Base-by-base conservation (phyloP, 257 asterid species). In the Solanum arcanum region DNA sequence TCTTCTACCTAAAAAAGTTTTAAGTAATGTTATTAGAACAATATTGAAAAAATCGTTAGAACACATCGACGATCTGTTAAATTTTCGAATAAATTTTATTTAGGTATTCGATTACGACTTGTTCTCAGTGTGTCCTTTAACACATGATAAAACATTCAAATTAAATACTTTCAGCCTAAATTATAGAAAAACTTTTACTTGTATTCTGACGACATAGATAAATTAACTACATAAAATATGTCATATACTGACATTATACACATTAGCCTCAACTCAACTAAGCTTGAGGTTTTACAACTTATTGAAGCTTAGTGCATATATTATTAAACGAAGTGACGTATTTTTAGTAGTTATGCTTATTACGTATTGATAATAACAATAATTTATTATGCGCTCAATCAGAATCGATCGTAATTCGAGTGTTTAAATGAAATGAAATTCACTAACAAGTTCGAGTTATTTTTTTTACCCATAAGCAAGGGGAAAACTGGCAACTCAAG, bases 401-500 rank as follows among this genome's bases (percentile, higher is more conserved):
- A 2, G 9, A 4, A 69, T 10, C 0, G 1, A 0, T 1, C 9
- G 0, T 29, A 69, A 0, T 29, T 14, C 6, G 1, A 69, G 23
- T 14, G 2, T 29, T 15, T 69, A 69, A 69, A 69, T 69, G 2
- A 29, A 1, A 68, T 52, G 9, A 52, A 52, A 15, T 68, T 68
- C 14, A 27, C 20, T 68, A 68, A 6, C 2, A 16, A 16, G 60
- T 52, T 52, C 0, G 60, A 13, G 14, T 23, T 46, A 42, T 11
- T 29, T 70, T 1, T 23, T 3, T 31, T 86, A 86, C 87, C 87
- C 73, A 72, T 21, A 72, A 72, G 31, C 49, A 91, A 37, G 39
- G 90, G 62, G 20, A 87, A 90, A 20, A 64, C 80, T 3, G 91
- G 91, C 29, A 90, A 8, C 16, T 90, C 92, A 15, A 91, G 88